Conservation (phyloP, 2,329 filamentous ascomycete species). For the Penicillium brevicompactum region DNA sequence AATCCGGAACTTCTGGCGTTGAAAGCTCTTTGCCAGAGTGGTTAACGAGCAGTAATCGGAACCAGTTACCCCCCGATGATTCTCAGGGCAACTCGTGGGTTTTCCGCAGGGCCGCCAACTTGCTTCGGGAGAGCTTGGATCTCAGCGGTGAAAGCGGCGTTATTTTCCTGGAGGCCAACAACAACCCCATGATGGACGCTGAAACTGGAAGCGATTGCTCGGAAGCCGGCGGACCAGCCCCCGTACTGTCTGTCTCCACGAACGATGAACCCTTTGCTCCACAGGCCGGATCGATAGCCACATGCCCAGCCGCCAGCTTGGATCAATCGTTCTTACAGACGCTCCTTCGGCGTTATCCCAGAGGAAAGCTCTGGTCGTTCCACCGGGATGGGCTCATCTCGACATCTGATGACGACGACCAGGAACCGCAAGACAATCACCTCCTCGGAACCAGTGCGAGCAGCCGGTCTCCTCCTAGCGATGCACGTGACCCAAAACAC, state of each 20-base stretch:
- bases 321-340: slow-evolving; percentile 36
- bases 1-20: slow-evolving; percentile 29
- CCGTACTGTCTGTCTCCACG: slow-evolving; percentile 39
- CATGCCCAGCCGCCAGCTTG: slow-evolving; percentile 33
- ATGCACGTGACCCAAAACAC: slow-evolving; percentile 13
- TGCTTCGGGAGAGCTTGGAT: slow-evolving; percentile 52
- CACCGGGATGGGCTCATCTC: slow-evolving; percentile 47
- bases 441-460: slow-evolving; percentile 10
- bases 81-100: slow-evolving; percentile 44
- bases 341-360: slow-evolving; percentile 48
- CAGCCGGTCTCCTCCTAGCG: slow-evolving; percentile 9
- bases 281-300: slow-evolving; percentile 27
- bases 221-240: slow-evolving; percentile 31
- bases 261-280: slow-evolving; percentile 40
- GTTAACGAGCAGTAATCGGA: slow-evolving; percentile 31
- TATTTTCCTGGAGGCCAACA: slow-evolving; percentile 38
- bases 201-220: slow-evolving; percentile 35
- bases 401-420: slow-evolving; percentile 50
- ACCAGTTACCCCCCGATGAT: slow-evolving; percentile 32
- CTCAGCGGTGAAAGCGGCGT: slow-evolving; percentile 51
- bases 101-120: slow-evolving; percentile 51
- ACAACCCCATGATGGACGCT: slow-evolving; percentile 27
- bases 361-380: slow-evolving; percentile 53
- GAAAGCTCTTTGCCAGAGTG: slow-evolving; percentile 36
- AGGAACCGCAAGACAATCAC: slow-evolving; percentile 18